Base-by-base conservation (phyloP, 371 early-diverging fungal genomes). In the Phascolomyces articulosus region DNA sequence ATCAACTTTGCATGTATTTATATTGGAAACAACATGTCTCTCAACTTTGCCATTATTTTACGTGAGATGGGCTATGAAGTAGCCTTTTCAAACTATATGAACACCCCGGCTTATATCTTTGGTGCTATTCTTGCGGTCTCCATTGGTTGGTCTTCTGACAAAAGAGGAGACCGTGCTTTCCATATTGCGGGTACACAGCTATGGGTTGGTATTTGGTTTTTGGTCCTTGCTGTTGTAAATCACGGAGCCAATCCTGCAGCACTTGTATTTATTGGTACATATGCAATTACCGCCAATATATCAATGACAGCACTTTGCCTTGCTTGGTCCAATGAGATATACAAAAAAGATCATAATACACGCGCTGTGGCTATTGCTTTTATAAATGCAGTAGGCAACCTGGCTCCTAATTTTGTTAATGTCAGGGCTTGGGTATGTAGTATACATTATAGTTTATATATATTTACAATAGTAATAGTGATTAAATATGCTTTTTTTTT, bases 341-440 rank as follows among this genome's bases (percentile, higher is more conserved):
- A 74, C 26, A 47, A 72, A 40, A 55, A 58, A 47, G 74, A 74
- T 34, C 16, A 61, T 10, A 75, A 68, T 34, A 70, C 68, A 7
- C 66, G 78, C 47, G 78, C 78, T 20, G 44, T 78, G 9, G 78
- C 78, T 21, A 74, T 78, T 62, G 78, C 78, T n/a, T 68, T 74
- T 13, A 71, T 78, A 49, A 78, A 78, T 28, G 67, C 78, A 11
- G 49, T 78, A 11, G 78, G 78, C 55, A 78, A 78, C 29, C 57
- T 74, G 16, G 73, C 65, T 2, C 75, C 78, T 4, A 78, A 77
- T 41, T 77, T 77, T 24, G 64, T 74, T 21, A 77, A 77, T n/a
- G 68, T 77, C 20, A 34, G 67, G 26, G 74, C 67, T 3, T 77
- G 74, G 77, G 34, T 34, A 34, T 9, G 34, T 34, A 9, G 0